Evolutionary conservation across 768 basidiomycete genomes (phyloP), one percentile per base, ranked within the genome.

Genomic region (Rhizopogon vulgaris): DNA sequence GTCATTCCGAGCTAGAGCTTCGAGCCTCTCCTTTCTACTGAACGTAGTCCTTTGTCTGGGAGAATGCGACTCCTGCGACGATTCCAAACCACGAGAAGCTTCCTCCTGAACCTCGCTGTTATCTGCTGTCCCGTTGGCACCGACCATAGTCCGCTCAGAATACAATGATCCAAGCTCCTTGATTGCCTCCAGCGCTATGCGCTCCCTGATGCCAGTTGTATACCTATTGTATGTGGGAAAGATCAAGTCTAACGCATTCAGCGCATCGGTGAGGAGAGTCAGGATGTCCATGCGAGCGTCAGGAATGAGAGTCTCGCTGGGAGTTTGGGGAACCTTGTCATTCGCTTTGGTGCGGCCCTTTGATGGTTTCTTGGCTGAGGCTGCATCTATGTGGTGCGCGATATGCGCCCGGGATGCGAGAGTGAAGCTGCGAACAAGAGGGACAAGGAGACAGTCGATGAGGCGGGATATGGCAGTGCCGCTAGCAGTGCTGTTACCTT

Each of bases 121-220:
- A 45, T 32, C 12, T 10, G 51, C 38, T 11, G 49, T 22, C 41
- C 38, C 8, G 17, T 49, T 15, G 8, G 11, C 17, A 18, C 14
- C 11, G 27, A 38, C 2, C 4, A 4, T 39, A 42, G 15, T 9
- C 24, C 18, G 34, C 9, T 25, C 3, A 24, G 57, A 15, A n/a
- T 61, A 65, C 25, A 69, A 27, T 3, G 34, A 38, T 25, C 63
- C 66, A 10, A 67, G 58, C 18, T 58, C 63, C 3, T 65, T 58
- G 46, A 69, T 59, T 18, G 55, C 22, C 43, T 67, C 67, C 17
- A 67, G 58, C n/a, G 59, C 65, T 22, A 67, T 53, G 30, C 61
- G 61, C 28, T 58, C 53, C 40, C 48, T 60, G 12, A 67, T 48
- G 17, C 52, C 53, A 6, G 37, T 2, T 2, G 15, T 8, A 14